Evolutionary conservation across 441 rosid species (phyloP).

Genomic region (Metrosideros polymorpha): DNA sequence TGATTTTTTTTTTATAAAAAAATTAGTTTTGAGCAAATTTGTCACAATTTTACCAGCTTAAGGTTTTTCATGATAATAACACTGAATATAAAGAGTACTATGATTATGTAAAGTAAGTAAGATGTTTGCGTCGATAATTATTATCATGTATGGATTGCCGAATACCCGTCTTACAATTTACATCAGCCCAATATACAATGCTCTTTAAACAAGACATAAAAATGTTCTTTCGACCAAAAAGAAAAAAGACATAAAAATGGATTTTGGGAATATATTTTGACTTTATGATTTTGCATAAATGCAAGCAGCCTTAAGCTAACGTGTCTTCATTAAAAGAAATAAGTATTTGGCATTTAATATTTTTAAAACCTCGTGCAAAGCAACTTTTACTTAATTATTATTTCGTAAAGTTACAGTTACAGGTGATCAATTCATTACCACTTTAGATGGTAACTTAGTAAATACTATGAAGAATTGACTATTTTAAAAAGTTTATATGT

Average conservation of each 20-base stretch:
- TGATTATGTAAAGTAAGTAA: background rate
- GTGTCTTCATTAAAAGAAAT: background rate
- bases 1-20: too few species aligned
- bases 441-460: background rate
- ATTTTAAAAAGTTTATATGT: too few species aligned
- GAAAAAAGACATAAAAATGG: background rate
- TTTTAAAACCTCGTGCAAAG: background rate
- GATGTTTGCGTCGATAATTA: background rate
- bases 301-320: background rate
- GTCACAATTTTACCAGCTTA: too few species aligned
- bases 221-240: too few species aligned
- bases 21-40: too few species aligned
- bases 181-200: rapidly evolving
- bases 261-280: background rate
- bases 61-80: too few species aligned
- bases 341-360: background rate
- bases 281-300: background rate
- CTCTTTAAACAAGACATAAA: background rate
- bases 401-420: background rate
- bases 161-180: rapidly evolving
- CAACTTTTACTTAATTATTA: background rate
- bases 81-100: background rate
- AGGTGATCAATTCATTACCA: too few species aligned
- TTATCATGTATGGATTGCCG: background rate
- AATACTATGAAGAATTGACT: rapidly evolving